Base-by-base conservation (phyloP, 495 filamentous ascomycete genomes). In the Penicillium soppii region DNA sequence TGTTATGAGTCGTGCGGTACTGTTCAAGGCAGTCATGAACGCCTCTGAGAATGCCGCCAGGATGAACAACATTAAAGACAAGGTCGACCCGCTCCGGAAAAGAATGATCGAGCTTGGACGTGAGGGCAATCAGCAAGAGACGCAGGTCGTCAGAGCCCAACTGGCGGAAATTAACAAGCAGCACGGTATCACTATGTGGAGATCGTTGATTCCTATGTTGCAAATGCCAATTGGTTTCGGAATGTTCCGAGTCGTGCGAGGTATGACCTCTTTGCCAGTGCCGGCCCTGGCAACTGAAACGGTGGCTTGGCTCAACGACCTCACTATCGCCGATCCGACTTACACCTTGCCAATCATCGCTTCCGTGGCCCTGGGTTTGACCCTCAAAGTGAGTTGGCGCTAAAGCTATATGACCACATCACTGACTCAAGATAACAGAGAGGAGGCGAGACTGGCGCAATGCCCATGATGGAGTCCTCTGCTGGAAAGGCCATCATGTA, bases 201-300 rank as follows among this genome's bases (percentile, higher is more conserved):
- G 77, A 59, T 62, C 75, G 1, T 68, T 88, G 2, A 46, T 84
- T n/a, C 82, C 82, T 2, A 50, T 89, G 38, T 7, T 83, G 2
- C 87, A 94, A 54, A 61, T 87, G 8, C 82, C 90, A 1, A 59
- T 96, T 22, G 88, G 85, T 30, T 89, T 82, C 59, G 89, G 92
- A 50, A 84, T 85, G 50, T 97, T 90, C 72, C 80, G 89, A 47
- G 70, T 91, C n/a, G 53, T 91, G 49, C 72, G 81, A 22, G 84
- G 73, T 42, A 96, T 96, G 91, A 63, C 84, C 3, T 53, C 66
- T 15, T 63, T 98, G 21, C 92, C 94, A 1, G 89, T 96, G 5
- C 91, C 92, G 0, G 87, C 81, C 1, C 54, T 97, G 47, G 76
- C 86, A 47, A 69, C 67, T 7, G 91, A 87, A 25, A 84, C 88